Base-by-base conservation (phyloP, 106 monocot species). In the Apostasia shenzhenica region DNA sequence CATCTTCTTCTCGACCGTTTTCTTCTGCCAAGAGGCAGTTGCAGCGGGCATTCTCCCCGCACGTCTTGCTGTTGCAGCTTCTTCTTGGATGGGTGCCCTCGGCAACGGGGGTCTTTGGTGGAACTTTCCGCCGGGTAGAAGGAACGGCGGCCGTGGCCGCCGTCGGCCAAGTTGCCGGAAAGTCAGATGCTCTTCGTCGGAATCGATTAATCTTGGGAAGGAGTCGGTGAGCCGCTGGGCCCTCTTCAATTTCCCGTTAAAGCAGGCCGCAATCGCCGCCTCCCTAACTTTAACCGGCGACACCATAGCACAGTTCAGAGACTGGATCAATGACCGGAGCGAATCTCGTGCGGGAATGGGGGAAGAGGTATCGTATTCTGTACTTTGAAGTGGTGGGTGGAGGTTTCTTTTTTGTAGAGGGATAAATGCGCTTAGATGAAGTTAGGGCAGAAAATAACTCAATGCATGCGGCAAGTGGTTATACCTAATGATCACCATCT, bases 291-390 rank as follows among this genome's bases (percentile, higher is more conserved):
- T 92, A 13, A 71, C 90, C 4, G 92, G 97, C 8, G 97, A 99
- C 67, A 92, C 97, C 78, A 69, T 99, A 68, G 97, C 97, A 6
- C 97, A 99, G 63, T 40, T 90, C 73, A 79, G 90, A 52, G 57
- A 74, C 46, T 82, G 75, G 6, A 58, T 71, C 44, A 54, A 64
- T 40, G 50, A 59, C 10, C 55, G 26, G 53, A 72, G 61, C 7
- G 13, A 13, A 14, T 11, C 6, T 70, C 58, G 6, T 3, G 26
- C 8, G 51, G 63, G 65, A n/a, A 46, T n/a, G 2, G 70, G 76
- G 12, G 54, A 53, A 44, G 73, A 88, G 88, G 88, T 26, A 26
- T 84, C 61, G 45, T 45, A 61, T 56, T 1, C 63, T 65, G n/a
- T 49, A 8, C 6, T 49, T 52, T 52, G 52, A 26, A 26, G 26